Base-by-base conservation (phyloP, 257 asterid species). In the Perilla frutescens region DNA sequence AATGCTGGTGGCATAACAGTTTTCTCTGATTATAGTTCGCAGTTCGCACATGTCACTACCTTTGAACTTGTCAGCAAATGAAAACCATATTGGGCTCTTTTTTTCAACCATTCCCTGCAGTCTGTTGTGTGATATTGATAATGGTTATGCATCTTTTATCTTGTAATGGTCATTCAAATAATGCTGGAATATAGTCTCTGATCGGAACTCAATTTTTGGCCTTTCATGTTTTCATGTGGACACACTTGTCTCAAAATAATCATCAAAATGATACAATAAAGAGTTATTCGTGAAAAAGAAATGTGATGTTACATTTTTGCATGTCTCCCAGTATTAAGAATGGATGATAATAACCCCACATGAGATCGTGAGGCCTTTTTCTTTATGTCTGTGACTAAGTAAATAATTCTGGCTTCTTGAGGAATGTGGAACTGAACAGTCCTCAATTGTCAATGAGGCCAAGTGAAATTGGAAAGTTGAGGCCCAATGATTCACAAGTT, bases 71-170 rank as follows among this genome's bases (percentile, higher is more conserved):
- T 56, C 53, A 12, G 53, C 66, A 65, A 32, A 48, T 29, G 32
- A 43, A 56, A 40, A 59, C 50, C 71, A 61, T 62, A 44, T 13
- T 39, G 70, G 36, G 45, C 37, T 4, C 41, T 6, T 47, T 63
- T 36, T 56, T 43, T 73, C 68, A 37, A 44, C 57, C 62, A 54
- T 54, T 41, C 32, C 68, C 39, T 26, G 20, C 36, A 44, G 15
- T 54, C 37, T 66, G 53, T 40, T 49, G 40, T 62, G 59, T 45
- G 50, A n/a, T 4, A 49, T 6, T 3, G 20, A 66, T 39, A 57
- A 37, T 59, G 43, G 51, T 26, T 29, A 36, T 73, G 68, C 66
- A 73, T 64, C 69, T 43, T 62, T 31, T 63, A 39, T 55, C 58
- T 54, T 10, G 51, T 34, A 45, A 37, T 64, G 41, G 62, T 70